Conservation (phyloP, 768 basidiomycete genomes). For the Aureoboletus auriporus region DNA sequence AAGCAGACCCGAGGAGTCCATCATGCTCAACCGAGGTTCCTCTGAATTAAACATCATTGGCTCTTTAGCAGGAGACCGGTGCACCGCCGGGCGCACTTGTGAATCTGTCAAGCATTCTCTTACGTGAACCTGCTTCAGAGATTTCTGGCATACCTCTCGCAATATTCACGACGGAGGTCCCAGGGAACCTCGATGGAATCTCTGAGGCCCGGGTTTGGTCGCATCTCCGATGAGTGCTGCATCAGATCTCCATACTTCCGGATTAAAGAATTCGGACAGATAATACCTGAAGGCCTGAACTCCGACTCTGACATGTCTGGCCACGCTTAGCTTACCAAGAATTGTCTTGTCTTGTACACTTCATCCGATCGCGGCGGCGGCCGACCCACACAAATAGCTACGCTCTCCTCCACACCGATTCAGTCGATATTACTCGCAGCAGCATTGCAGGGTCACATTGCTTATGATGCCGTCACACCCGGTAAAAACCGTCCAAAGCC, state of each 20-base stretch:
- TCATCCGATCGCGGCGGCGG: background rate
- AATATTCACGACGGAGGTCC: conserved; percentile 3
- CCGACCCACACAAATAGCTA: too few relatives aligned
- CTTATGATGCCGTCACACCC: conserved; percentile 4
- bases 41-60: background rate
- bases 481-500: background rate
- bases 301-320: background rate
- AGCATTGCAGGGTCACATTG: conserved; percentile 1
- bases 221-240: conserved; percentile 16
- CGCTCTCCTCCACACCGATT: too few relatives aligned
- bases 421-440: background rate
- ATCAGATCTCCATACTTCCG: background rate
- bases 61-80: background rate
- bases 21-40: background rate
- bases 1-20: conserved; percentile 22
- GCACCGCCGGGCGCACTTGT: background rate
- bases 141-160: conserved; percentile 1
- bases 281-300: background rate
- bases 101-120: background rate
- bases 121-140: conserved; percentile 12
- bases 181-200: background rate
- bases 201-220: conserved; percentile 7
- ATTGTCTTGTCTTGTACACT: background rate
- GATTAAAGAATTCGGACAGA: too few relatives aligned
- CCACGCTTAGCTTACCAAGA: background rate